A percentile compares a stretch with the other conserved stretches of the same genome.
These are phyloP conservation scores for Ettlia oleoabundans DNA, from an alignment of 139 green algal genomes.

Conservation along the genomic window DNA sequence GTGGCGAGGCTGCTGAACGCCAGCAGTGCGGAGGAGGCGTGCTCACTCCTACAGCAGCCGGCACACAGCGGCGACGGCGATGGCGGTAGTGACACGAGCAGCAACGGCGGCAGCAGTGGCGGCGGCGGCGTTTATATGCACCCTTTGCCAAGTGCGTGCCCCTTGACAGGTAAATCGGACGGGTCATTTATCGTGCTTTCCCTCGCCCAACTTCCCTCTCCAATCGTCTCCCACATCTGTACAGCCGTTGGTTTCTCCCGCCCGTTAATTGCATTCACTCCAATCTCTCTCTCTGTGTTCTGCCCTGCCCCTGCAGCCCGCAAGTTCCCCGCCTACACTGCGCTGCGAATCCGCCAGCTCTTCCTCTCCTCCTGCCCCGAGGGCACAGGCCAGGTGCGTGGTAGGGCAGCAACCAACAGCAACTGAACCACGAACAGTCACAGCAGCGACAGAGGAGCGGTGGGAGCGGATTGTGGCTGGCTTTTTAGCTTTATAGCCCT, in stretches of 20 bases:
- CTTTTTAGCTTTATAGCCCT: no score
- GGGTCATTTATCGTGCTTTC: no score
- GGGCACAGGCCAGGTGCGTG: neutral
- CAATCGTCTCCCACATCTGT: no score
- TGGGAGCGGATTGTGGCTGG: no score
- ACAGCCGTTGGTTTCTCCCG: no score
- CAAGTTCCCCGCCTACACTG: constrained; percentile 25
- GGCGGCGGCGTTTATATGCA: neutral
- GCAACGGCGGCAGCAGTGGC: neutral
- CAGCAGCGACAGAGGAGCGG: no score
- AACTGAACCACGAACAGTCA: no score
- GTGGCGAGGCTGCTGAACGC: neutral
- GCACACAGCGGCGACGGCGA: neutral
- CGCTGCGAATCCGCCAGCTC: constrained; percentile 17
- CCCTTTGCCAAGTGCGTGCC: neutral
- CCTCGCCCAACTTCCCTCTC: no score
- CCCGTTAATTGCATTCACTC: no score
- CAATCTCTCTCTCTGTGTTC: no score
- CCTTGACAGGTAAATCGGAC: neutral
- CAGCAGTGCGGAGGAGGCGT: constrained; percentile 1
- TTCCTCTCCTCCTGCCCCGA: constrained; percentile 20
- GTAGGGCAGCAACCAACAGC: no score
- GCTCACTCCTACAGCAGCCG: neutral
- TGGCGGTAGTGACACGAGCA: no score
- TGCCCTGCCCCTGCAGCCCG: constrained; percentile 18